Evolutionary conservation across 495 filamentous ascomycete genomes (phyloP), one percentile per base, ranked within the genome.

Genomic region (Umbilicaria muhlenbergii): DNA sequence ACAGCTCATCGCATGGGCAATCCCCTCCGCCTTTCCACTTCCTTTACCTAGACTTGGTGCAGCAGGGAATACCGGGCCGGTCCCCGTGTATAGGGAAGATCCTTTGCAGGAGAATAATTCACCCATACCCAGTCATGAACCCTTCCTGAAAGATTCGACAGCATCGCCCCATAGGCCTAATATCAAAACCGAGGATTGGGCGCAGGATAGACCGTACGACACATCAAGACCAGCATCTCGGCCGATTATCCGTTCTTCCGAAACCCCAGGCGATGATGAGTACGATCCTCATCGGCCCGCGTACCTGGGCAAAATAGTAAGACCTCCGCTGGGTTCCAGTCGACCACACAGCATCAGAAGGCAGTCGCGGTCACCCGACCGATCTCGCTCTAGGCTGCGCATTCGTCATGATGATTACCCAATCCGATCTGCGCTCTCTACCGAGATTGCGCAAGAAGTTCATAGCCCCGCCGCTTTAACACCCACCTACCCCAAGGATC

Each of bases 1-100:
- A 6, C 52, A 52, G 5, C 57, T 84, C 3, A 61, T 85, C 39
- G 63, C 64, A 3, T 69, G 68, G 14, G 77, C 78, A 15, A 68
- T 86, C 40, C 74, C 77, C 2, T 48, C 56, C 19, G 47, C 58
- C 6, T 55, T 56, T 43, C 56, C 48, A 5, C 43, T 47, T 33
- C 57, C 56, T 8, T 24, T 64, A 38, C 55, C 59, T 13, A 53
- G 45, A 35, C 44, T 63, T 45, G 51, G 57, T 46, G 38, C 44
- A n/a, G 17, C 49, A 24, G 47, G 51, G 21, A 57, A 55, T 51
- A 43, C 56, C 42, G 51, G 58, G 42, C 42, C 56, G 21, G 24
- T 42, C 31, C 44, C 51, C 15, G 50, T 50, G 5, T 55, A 53
- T n/a, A 56, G 55, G 35, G 52, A 45, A 21, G 54, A 52, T 19